phyloP scores from a whole-genome alignment of 2,329 filamentous ascomycete species.

The Ascochyta lentis region DNA sequence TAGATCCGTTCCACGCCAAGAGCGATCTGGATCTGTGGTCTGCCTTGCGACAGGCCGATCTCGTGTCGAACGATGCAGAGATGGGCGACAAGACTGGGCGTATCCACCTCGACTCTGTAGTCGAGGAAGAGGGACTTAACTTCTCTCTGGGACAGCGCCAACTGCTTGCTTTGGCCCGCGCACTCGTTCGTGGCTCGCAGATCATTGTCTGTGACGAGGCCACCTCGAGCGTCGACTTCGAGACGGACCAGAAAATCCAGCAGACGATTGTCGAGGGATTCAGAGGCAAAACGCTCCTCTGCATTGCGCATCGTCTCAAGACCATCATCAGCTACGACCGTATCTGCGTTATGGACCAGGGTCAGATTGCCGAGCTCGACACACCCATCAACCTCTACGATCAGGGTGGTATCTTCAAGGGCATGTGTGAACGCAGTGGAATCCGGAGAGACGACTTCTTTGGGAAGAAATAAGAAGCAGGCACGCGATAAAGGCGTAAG shows the following conservation, averaged over 20 bases:
- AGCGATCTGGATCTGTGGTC: constrained; percentile 79
- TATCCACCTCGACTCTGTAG: constrained; percentile 81
- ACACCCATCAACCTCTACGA: constrained; percentile 76
- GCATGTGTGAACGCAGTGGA: constrained; percentile 88
- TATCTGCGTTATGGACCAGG: constrained; percentile 95
- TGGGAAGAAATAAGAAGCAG: constrained; percentile 18
- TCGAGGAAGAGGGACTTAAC: constrained; percentile 97
- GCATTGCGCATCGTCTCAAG: constrained; percentile 89
- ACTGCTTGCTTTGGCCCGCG: constrained; percentile 80
- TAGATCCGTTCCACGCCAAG: constrained; percentile 82
- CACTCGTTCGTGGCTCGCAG: constrained; percentile 82
- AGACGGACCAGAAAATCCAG: constrained; percentile 88
- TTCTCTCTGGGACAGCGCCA: constrained; percentile 95
- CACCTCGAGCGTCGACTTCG: constrained; percentile 82
- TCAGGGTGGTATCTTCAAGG: constrained; percentile 77
- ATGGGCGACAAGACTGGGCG: constrained; percentile 60
- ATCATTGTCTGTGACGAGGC: constrained; percentile 99
- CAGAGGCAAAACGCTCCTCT: constrained; percentile 83
- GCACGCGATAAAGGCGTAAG: not conserved
- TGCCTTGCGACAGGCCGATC: constrained; percentile 76
- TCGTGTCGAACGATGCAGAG: constrained; percentile 61
- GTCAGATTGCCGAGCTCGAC: constrained; percentile 85
- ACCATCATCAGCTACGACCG: constrained; percentile 95
- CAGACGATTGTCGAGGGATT: constrained; percentile 85
- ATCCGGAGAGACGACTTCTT: constrained; percentile 65